Evolutionary conservation across 2,329 filamentous ascomycete genomes (phyloP).

Genomic region (Colletotrichum paranaense): DNA sequence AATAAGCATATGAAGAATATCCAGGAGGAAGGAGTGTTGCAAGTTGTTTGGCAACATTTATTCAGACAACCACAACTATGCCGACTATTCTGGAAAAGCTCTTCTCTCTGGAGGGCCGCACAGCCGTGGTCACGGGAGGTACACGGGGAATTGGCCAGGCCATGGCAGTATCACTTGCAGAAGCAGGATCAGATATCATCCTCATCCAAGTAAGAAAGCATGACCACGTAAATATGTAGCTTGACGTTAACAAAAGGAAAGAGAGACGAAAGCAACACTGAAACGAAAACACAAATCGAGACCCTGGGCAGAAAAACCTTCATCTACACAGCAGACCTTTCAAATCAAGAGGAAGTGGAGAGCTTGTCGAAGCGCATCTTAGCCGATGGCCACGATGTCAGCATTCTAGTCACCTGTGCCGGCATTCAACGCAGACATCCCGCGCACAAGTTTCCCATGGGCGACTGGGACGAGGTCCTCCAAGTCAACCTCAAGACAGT

Average conservation of each 20-base stretch:
- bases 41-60: background rate
- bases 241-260: background rate
- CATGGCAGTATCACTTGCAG: constrained; percentile 38
- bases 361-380: constrained; percentile 36
- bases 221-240: background rate
- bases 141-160: constrained; percentile 40
- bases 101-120: constrained; percentile 37
- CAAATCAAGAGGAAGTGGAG: constrained; percentile 35
- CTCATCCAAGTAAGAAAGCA: constrained; percentile 29
- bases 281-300: constrained; percentile 37
- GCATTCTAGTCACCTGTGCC: constrained; percentile 74
- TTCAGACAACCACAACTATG: constrained; percentile 3
- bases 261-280: constrained; percentile 38
- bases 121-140: constrained; percentile 39
- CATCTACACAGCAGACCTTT: constrained; percentile 40
- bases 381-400: constrained; percentile 47
- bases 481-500: constrained; percentile 88
- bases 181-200: constrained; percentile 38
- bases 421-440: constrained; percentile 76
- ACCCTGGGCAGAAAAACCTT: constrained; percentile 38
- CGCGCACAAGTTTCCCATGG: constrained; percentile 70
- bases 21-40: background rate
- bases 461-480: constrained; percentile 74
- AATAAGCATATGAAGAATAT: constrained; percentile 4
- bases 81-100: constrained; percentile 35